Evolutionary conservation across 2,329 filamentous ascomycete genomes (phyloP).

Genomic region (Pseudogymnoascus sp.): DNA sequence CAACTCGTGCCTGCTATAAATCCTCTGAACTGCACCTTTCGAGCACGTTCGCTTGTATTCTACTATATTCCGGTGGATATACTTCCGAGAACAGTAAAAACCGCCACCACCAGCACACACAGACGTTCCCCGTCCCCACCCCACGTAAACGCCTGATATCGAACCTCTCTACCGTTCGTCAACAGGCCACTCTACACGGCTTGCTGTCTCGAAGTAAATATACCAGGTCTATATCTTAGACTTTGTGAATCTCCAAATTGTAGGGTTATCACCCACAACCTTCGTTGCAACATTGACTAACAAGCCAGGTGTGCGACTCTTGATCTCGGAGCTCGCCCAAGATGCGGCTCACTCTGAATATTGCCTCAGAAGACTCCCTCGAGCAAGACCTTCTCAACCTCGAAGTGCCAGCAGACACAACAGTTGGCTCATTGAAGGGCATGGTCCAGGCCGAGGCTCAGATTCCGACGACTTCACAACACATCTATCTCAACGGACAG

Average conservation of each 20-base stretch:
- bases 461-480: slow-evolving; percentile 64
- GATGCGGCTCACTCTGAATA: slow-evolving; percentile 83
- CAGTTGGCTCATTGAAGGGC: slow-evolving; percentile 75
- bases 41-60: not conserved
- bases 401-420: slow-evolving; percentile 75
- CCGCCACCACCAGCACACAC: not conserved
- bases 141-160: slow-evolving; percentile 1
- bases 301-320: not conserved
- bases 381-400: slow-evolving; percentile 72
- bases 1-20: not conserved
- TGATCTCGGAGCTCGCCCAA: slow-evolving; percentile 9
- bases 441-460: slow-evolving; percentile 77
- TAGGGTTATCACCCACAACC: not conserved
- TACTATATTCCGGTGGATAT: not conserved
- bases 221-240: not conserved
- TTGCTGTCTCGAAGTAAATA: not conserved
- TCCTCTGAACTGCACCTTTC: not conserved
- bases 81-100: not conserved
- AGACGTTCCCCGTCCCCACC: not conserved
- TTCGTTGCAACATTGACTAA: not conserved
- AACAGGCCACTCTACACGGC: not conserved
- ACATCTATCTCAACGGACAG: slow-evolving; percentile 84
- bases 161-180: not conserved
- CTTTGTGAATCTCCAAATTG: not conserved
- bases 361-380: slow-evolving; percentile 56